Base-by-base conservation (phyloP, 192 early-diverging fungal genomes). In the Coemansia javaensis region DNA sequence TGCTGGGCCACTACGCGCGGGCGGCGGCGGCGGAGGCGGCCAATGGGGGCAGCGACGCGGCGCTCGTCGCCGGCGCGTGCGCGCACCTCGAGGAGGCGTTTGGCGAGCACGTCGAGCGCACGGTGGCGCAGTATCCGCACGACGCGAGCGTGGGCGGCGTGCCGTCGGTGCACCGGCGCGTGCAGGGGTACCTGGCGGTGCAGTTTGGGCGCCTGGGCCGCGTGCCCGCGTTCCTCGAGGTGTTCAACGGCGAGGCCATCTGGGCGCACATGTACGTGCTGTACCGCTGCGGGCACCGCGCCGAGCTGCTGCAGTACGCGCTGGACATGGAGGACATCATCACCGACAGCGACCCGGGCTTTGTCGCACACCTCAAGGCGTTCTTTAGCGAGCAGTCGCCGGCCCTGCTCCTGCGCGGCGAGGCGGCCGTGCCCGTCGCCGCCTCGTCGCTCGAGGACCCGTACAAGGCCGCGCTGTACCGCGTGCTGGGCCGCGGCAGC, bases 391-490 rank as follows among this genome's bases (percentile, higher is more conserved):
- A 42, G 23, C 31, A 37, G 6, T 25, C 56, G 11, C 70, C 71
- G 30, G 59, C 47, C 36, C 58, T n/a, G n/a, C n/a, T n/a, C n/a
- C n/a, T 45, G 18, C 62, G 66, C 17, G 56, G 79, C 30, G 63
- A 62, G 5, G 5, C n/a, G n/a, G n/a, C n/a, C n/a, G n/a, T 65
- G 20, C 24, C 67, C 59, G 40, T 49, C 83, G 22, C 53, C 63
- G 53, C 80, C 5, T 22, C 56, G 32, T 59, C 65, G 14, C 52
- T 75, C 9, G 79, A 79, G 6, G 96, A 99, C 52, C 87, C 88
- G n/a, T 99, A 91, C 79, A 97, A 98, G 70, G 62, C 85, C 2
- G 85, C 89, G 12, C 55, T 99, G 15, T 91, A 87, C 69, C 93
- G 91, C 56, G 83, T 93, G 16, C 50, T 99, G 27, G 95, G 95